Evolutionary conservation across 2,329 filamentous ascomycete genomes (phyloP).

Genomic region (Sclerotinia glacialis): DNA sequence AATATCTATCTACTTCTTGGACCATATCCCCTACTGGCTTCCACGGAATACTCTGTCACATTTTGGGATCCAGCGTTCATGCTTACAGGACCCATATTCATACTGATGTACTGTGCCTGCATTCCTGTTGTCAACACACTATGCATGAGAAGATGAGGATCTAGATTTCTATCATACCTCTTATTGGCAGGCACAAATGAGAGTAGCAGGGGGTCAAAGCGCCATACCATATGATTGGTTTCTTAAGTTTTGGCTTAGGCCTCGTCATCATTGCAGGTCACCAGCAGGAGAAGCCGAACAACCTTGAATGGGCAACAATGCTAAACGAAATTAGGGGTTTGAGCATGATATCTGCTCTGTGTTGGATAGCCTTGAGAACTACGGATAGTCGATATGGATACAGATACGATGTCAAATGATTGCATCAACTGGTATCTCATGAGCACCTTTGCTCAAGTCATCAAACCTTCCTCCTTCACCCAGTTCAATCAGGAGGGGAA

Average conservation of each 20-base stretch:
- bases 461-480: not conserved
- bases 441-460: not conserved
- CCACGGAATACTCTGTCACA: not conserved
- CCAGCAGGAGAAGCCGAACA: not conserved
- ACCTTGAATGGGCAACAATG: not conserved
- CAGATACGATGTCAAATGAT: not conserved
- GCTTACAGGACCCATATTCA: not conserved
- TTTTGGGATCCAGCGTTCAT: not conserved
- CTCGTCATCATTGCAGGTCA: slow-evolving; percentile 6
- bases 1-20: not conserved
- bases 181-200: not conserved
- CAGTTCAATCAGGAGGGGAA: not conserved
- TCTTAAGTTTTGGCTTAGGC: not conserved
- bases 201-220: slow-evolving; percentile 8
- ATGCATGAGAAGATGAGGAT: not conserved
- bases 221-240: not conserved
- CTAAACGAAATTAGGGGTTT: not conserved
- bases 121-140: not conserved
- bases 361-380: not conserved
- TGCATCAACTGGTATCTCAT: not conserved
- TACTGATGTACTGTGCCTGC: not conserved
- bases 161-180: not conserved
- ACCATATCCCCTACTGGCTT: not conserved
- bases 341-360: not conserved
- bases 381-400: not conserved